Evolutionary conservation across 73 alveolate species (phyloP).

Genomic region (Diophrys appendiculata): DNA sequence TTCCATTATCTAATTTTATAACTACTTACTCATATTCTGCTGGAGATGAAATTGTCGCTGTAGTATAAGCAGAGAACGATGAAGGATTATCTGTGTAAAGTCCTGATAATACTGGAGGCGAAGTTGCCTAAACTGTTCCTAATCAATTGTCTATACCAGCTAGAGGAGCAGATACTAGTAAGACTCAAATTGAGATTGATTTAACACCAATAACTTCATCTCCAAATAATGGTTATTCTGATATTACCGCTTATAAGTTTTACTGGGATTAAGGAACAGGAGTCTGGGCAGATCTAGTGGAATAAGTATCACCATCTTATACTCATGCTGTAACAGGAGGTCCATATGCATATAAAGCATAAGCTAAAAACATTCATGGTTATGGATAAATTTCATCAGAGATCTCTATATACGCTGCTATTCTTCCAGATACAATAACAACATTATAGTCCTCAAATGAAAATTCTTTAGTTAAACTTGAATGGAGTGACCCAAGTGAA

Average conservation of each 20-base stretch:
- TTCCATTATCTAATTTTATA: not conserved
- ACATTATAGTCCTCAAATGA: too few relatives aligned
- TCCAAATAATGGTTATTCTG: not conserved
- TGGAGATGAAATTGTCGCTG: not conserved
- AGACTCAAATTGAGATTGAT: not conserved
- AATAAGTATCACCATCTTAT: too few relatives aligned
- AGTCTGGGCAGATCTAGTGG: too few relatives aligned
- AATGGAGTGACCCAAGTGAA: too few relatives aligned
- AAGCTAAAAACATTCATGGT: too few relatives aligned
- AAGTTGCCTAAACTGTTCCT: too few relatives aligned
- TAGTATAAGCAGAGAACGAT: conserved; percentile 35
- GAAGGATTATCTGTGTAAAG: conserved; percentile 27
- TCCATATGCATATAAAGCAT: too few relatives aligned
- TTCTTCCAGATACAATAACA: too few relatives aligned
- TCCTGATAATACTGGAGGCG: conserved; percentile 34
- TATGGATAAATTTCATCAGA: too few relatives aligned
- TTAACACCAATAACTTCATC: conserved; percentile 11
- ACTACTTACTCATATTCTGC: conserved; percentile 1
- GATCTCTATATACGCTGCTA: too few relatives aligned
- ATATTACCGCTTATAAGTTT: not conserved
- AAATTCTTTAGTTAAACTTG: too few relatives aligned
- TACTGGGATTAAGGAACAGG: not conserved
- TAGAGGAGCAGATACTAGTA: not conserved
- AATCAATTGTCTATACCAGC: conserved; percentile 31
- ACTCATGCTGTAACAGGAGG: too few relatives aligned